Conservation (phyloP, 1,284 basidiomycete species). For the Pseudozyma flocculosa region DNA sequence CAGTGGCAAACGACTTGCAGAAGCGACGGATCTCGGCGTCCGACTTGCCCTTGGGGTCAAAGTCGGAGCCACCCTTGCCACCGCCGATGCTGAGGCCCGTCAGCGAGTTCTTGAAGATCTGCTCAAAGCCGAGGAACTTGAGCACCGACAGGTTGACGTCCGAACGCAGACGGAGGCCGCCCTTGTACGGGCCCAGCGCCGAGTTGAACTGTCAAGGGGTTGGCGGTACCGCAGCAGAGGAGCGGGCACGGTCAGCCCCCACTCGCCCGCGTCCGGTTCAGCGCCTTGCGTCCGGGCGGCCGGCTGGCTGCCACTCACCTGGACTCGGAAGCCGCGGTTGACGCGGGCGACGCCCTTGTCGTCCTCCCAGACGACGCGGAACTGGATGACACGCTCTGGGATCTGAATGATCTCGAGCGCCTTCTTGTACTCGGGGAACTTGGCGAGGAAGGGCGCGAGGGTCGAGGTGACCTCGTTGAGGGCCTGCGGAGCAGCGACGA, state of each 20-base stretch:
- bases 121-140: conserved; percentile 82
- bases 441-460: conserved; percentile 69
- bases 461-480: conserved; percentile 69
- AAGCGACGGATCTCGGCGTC: conserved; percentile 75
- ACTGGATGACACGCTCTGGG: conserved; percentile 71
- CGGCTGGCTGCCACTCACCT: conserved; percentile 61
- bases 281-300: too few relatives aligned
- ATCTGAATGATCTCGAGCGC: conserved; percentile 72
- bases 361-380: conserved; percentile 72
- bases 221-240: conserved; percentile 5
- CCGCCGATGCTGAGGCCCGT: conserved; percentile 77
- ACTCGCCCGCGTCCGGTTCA: too few relatives aligned
- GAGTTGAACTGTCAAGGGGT: conserved; percentile 70
- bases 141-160: conserved; percentile 80
- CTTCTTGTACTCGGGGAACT: conserved; percentile 72
- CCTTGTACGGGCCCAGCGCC: conserved; percentile 79
- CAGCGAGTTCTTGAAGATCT: conserved; percentile 80
- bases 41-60: conserved; percentile 79
- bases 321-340: conserved; percentile 75
- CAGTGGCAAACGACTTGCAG: conserved; percentile 59
- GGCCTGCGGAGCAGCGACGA: conserved; percentile 60
- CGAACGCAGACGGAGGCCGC: conserved; percentile 76
- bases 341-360: conserved; percentile 67
- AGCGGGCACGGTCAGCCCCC: too few relatives aligned
- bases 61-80: conserved; percentile 66